Base-by-base conservation (phyloP, 2,329 filamentous ascomycete species). In the Exophiala alcalophila region DNA sequence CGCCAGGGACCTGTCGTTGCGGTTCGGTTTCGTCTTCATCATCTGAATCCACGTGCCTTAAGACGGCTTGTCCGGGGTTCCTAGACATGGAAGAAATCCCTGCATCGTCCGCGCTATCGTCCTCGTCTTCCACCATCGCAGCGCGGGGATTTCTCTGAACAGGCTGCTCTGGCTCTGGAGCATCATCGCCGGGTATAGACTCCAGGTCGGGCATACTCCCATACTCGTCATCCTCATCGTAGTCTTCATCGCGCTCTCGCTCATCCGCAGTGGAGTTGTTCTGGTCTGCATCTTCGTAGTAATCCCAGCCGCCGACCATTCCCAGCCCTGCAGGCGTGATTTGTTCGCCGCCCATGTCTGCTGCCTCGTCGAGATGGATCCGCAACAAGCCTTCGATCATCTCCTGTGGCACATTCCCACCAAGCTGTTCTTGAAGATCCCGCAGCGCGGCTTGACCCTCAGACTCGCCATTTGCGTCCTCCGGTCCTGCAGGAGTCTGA, bases 41-140 rank as follows among this genome's bases (percentile, higher is more conserved):
- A 20, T 57, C 50, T 4, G 44, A 50, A 20, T 55, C 54, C 16
- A 52, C 47, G 28, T 41, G 51, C 14, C 49, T 38, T 23, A 56
- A 37, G 7, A 56, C 32, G 18, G 49, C 35, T 9, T 31, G 12
- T 7, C 35, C 33, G 24, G 18, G 14, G 4, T 28, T 12, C 9
- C 24, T 11, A 15, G 12, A 21, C 3, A 3, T 19, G 7, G 21
- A 19, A n/a, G n/a, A n/a, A n/a, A n/a, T n/a, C n/a, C n/a, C n/a
- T 2, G n/a, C 15, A 19, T 40, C 42, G 2, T 50, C 39, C 29
- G 50, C 43, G 7, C 52, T 48, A 11, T 49, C 49, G 4, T 38
- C 44, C 8, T 44, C 50, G 15, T 55, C 53, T 40, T 57, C 55
- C 14, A 57, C 55, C 31, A 44, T 56, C 2, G 53, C 49, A 11